Evolutionary conservation across 2,329 filamentous ascomycete genomes (phyloP), one percentile per base, ranked within the genome.

Genomic region (Exophiala spinifera): DNA sequence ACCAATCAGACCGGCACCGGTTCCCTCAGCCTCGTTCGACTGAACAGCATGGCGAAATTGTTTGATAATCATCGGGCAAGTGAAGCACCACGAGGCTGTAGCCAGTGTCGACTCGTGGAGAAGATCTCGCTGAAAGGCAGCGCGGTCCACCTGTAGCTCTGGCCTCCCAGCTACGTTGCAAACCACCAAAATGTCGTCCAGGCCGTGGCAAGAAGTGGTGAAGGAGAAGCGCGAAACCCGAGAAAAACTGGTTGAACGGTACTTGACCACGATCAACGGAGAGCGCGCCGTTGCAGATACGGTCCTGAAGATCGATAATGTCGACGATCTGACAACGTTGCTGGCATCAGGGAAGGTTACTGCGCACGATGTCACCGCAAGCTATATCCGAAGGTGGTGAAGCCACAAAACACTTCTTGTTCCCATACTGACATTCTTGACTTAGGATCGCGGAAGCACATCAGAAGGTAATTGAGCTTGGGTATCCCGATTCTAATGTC

Each of bases 321-420:
- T 72, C 4, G 28, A 51, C 1, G 11, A 20, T 14, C 39, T 72
- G 13, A 39, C 66, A 0, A 53, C 62, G 4, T 37, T 46, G 3
- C 46, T 70, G 5, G 52, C 59, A 34, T 53, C 52, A 8, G 65
- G 66, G 3, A 61, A 64, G 25, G 64, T 65, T 13, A 65, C 54
- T 2, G 69, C 66, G 4, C 65, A 69, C 39, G 60, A 67, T 19
- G 67, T 70, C 7, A 55, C 54, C 19, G 50, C 40, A 19, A 66
- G 63, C 23, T 72, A 70, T 59, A 69, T 72, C 43, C 61, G 61
- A 62, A 67, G 69, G 70, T 31, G 28, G 28, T 71, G 62, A 47
- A 17, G 13, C 28, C 19, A 36, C 23, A 19, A 45, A 65, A 65
- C 49, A n/a, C 45, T 55, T 46, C 14, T 39, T 31, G n/a, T 14